These are phyloP conservation scores for Fusarium guadeloupense DNA, from an alignment of 2,329 filamentous ascomycete species.

Conservation along the genomic window DNA sequence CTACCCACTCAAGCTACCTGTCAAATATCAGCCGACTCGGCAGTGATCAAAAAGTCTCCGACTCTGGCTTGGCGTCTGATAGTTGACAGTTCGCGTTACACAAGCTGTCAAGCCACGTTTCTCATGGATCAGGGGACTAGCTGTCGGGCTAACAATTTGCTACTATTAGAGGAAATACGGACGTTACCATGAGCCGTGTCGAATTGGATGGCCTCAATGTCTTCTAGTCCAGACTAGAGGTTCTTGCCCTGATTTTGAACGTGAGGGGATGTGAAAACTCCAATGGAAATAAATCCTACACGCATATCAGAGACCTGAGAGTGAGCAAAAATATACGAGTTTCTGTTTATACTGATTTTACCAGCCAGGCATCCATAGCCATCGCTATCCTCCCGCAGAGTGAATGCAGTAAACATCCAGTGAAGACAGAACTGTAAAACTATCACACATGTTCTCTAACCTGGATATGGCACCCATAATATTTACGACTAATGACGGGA, in stretches of 20 bases:
- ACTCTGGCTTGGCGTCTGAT: slow-evolving; percentile 16
- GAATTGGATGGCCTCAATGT: neutral
- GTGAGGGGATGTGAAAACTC: neutral
- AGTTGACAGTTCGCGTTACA: slow-evolving; percentile 27
- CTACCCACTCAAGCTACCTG: neutral
- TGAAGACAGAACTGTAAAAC: too few relatives aligned
- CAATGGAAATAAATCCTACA: neutral
- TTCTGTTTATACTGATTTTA: neutral
- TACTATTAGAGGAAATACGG: neutral
- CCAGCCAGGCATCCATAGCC: neutral
- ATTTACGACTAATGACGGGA: too few relatives aligned
- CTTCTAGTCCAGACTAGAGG: neutral
- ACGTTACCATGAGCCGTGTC: neutral
- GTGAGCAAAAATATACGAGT: neutral
- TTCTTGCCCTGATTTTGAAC: neutral
- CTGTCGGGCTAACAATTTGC: too few relatives aligned
- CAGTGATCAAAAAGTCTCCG: slow-evolving; percentile 18
- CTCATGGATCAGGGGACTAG: neutral
- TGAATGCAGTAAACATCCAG: too few relatives aligned
- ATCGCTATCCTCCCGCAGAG: too few relatives aligned
- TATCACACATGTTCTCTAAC: too few relatives aligned
- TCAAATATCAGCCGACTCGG: slow-evolving; percentile 3
- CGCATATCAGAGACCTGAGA: neutral
- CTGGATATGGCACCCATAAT: too few relatives aligned
- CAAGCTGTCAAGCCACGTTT: neutral